These are phyloP conservation scores for Cyclostephanos tholiformis DNA, from an alignment of 108 stramenopile species.

Conservation along the genomic window DNA sequence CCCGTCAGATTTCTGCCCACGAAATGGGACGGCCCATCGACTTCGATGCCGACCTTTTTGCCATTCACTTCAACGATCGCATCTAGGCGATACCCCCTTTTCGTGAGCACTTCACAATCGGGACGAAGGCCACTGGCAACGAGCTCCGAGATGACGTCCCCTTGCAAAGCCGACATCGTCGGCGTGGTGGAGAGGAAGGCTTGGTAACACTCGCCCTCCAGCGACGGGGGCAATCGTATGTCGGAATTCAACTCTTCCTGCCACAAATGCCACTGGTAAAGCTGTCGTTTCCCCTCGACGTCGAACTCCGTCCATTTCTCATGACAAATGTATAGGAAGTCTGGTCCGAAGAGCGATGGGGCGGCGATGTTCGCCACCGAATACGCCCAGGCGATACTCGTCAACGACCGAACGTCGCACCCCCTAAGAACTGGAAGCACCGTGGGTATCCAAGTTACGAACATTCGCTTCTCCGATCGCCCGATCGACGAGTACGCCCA, in stretches of 20 bases:
- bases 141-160: slow-evolving; percentile 23
- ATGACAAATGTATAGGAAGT: too few relatives aligned
- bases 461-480: too few relatives aligned
- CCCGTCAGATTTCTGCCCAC: slow-evolving; percentile 9
- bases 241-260: slow-evolving; percentile 12
- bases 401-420: too few relatives aligned
- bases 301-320: too few relatives aligned
- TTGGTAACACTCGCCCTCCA: slow-evolving; percentile 15
- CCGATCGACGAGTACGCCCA: too few relatives aligned
- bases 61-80: slow-evolving; percentile 25
- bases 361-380: too few relatives aligned
- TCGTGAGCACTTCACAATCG: slow-evolving; percentile 9
- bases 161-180: slow-evolving; percentile 16
- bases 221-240: slow-evolving; percentile 4
- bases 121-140: slow-evolving; percentile 14
- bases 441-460: too few relatives aligned
- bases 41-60: slow-evolving; percentile 28
- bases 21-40: slow-evolving; percentile 42
- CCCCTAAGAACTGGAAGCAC: too few relatives aligned
- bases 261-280: slow-evolving; percentile 28
- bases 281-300: slow-evolving; percentile 1
- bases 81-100: slow-evolving; percentile 18
- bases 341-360: too few relatives aligned
- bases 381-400: too few relatives aligned
- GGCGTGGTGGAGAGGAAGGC: slow-evolving; percentile 6